Percentiles rank a stretch among this genome's conserved stretches.
phyloP scores from a whole-genome alignment of 305 asterid species.

The Rubia balearica region DNA sequence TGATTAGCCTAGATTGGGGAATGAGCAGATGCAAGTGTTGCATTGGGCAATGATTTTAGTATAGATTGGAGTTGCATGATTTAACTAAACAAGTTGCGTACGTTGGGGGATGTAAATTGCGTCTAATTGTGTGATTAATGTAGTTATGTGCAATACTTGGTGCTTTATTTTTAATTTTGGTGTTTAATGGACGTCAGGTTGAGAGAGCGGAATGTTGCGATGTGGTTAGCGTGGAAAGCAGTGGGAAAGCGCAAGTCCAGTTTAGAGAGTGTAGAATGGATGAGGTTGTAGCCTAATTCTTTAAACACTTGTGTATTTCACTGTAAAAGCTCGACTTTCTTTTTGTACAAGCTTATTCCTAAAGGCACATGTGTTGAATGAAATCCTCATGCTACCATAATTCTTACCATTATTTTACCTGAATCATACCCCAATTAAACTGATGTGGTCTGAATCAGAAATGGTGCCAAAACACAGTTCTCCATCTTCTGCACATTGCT shows the following conservation, averaged over 20 bases:
- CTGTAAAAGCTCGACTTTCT: too few species aligned
- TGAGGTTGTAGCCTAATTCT: background rate
- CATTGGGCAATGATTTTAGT: background rate
- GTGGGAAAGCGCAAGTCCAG: background rate
- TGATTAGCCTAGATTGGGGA: background rate
- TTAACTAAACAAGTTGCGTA: too few species aligned
- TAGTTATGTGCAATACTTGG: too few species aligned
- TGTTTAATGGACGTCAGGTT: background rate
- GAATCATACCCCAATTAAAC: too few species aligned
- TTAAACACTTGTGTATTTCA: too few species aligned
- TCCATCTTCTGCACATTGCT: conserved; percentile 1
- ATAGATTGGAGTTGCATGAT: too few species aligned
- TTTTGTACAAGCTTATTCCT: too few species aligned
- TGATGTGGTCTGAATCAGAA: background rate
- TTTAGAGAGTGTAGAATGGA: background rate
- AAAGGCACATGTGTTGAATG: background rate
- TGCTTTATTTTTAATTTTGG: too few species aligned
- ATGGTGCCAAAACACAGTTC: background rate
- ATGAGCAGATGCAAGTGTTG: background rate
- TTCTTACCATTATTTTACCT: background rate
- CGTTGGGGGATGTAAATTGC: too few species aligned
- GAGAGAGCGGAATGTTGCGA: conserved; percentile 3
- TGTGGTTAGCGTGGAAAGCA: background rate
- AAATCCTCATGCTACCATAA: background rate
- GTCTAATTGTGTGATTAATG: too few species aligned